Base-by-base conservation (phyloP, 2,329 filamentous ascomycete genomes). In the Chrysosphaeria jannelii region DNA sequence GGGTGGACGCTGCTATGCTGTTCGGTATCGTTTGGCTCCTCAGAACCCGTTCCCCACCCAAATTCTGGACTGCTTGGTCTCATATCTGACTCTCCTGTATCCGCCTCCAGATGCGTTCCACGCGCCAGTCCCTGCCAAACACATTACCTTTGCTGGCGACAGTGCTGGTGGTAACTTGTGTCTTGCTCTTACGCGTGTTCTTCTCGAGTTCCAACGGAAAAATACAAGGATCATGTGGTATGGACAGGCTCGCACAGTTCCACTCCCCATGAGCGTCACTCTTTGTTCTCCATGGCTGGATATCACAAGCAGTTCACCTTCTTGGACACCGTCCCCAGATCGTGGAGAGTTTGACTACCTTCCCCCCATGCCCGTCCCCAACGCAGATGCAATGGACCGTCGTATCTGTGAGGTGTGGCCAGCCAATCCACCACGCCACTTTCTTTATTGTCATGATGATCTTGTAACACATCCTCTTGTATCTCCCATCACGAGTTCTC, bases 21-120 rank as follows among this genome's bases (percentile, higher is more conserved):
- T 79, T 5, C 56, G 69, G 4, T 81, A 81, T 41, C 53, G 74
- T 5, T 53, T 85, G 3, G 59, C 69, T 8, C 74, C 74, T 0
- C 66, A 78, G 37, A 45, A 66, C 28, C 58, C 70, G 0, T 85
- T 85, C 37, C 74, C 74, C 0, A 50, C 67, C 0, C 69, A 70
- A 2, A 42, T 85, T 5, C 45, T 81, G 20, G 74, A 85, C 36
- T 68, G 58, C 2, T 43, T 81, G 7, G 49, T 67, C 15, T 62
- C 68, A 0, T 85, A 81, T 35, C 50, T 85, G 17, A 58, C 57
- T 1, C 49, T 79, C 5, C 48, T 85, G 2, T 66, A 75, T 34
- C 74, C 74, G 8, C 66, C 68, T 0, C 48, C 57, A 0, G 66
- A 53, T 10, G 56, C 70, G 0, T 53, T 62, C 21, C 72, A 85